A percentile compares a stretch with the other conserved stretches of the same genome.
Evolutionary conservation across 164 flowering plant genomes (phyloP).

Genomic region (Malania oleifera): DNA sequence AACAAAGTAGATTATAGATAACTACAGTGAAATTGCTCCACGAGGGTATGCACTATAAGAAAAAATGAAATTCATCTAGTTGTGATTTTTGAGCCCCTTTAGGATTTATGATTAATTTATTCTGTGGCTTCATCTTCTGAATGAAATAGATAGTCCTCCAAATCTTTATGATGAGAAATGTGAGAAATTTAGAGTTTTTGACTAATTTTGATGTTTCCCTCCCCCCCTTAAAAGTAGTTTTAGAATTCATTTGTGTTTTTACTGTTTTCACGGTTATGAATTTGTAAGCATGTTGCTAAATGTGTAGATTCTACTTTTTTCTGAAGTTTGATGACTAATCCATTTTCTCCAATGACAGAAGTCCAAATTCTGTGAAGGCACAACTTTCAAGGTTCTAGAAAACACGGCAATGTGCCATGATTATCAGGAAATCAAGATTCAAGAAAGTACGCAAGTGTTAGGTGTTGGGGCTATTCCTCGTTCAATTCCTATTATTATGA

Average conservation of each 20-base stretch:
- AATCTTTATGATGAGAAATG: too few relatives aligned
- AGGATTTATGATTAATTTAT: too few relatives aligned
- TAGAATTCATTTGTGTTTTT: too few relatives aligned
- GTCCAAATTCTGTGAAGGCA: slow-evolving; percentile 58
- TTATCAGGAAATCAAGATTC: slow-evolving; percentile 97
- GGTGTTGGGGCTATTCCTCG: slow-evolving; percentile 98
- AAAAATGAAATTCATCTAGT: too few relatives aligned
- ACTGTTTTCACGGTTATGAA: too few relatives aligned
- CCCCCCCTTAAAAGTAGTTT: too few relatives aligned
- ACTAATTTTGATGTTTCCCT: too few relatives aligned
- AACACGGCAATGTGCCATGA: slow-evolving; percentile 66
- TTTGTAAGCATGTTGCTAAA: too few relatives aligned
- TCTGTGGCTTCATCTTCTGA: not conserved
- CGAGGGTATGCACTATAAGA: not conserved
- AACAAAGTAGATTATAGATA: not conserved
- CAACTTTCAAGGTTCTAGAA: slow-evolving; percentile 59
- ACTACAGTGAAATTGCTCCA: not conserved
- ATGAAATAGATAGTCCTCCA: too few relatives aligned
- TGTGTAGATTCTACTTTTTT: not conserved
- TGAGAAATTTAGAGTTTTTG: too few relatives aligned
- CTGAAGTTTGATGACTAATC: slow-evolving; percentile 10
- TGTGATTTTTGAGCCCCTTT: too few relatives aligned
- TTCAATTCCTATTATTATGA: slow-evolving; percentile 72
- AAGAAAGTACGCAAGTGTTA: slow-evolving; percentile 84
- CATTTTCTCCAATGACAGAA: slow-evolving; percentile 32